Evolutionary conservation across 345 rosid species (phyloP).

Genomic region (Pistacia atlantica): DNA sequence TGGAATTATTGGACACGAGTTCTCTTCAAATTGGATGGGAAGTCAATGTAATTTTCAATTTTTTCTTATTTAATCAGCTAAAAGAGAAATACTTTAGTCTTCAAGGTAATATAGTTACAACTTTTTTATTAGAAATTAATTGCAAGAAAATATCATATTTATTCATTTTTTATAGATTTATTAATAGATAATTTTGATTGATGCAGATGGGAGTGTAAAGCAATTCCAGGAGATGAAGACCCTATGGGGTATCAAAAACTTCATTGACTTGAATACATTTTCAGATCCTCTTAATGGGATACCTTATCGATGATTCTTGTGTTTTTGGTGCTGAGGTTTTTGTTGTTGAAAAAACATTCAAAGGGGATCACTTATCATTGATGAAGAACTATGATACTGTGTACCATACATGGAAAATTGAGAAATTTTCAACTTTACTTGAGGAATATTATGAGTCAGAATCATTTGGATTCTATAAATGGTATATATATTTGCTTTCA

Average conservation of each 20-base stretch:
- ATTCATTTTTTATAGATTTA: too few relatives aligned
- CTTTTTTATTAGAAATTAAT: too few relatives aligned
- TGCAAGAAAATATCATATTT: too few relatives aligned
- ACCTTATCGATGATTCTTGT: background rate
- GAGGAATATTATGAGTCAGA: background rate
- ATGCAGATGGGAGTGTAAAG: too few relatives aligned
- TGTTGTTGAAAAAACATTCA: background rate
- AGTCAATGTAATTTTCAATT: background rate
- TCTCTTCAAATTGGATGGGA: background rate
- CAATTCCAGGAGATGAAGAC: background rate
- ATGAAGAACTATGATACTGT: background rate
- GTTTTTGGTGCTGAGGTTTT: slow-evolving; percentile 1
- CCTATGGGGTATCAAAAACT: background rate
- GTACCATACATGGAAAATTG: background rate
- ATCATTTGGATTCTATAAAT: background rate
- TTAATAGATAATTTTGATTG: too few relatives aligned
- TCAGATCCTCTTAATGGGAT: background rate
- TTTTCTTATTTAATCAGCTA: background rate
- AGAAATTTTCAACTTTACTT: background rate
- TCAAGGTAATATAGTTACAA: too few relatives aligned
- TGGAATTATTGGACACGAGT: background rate
- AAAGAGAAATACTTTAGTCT: background rate
- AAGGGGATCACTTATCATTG: background rate
- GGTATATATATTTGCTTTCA: background rate
- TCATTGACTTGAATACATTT: background rate